Evolutionary conservation across 2,329 filamentous ascomycete genomes (phyloP).

Genomic region (Xylariaceae sp.): DNA sequence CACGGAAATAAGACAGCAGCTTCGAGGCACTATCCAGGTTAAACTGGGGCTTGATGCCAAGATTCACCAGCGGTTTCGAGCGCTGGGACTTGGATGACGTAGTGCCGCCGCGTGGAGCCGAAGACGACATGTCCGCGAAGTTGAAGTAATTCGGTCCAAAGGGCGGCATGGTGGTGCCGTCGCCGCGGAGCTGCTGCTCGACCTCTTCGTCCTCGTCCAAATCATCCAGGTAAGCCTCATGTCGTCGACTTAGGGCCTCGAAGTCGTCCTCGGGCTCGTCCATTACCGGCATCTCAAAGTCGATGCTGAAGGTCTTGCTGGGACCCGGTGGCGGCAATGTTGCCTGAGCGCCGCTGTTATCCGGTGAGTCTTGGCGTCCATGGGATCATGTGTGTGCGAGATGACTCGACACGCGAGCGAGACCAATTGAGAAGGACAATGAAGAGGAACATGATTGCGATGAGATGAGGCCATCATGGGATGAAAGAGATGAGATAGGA

Average conservation of each 20-base stretch:
- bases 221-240: slow-evolving; percentile 39
- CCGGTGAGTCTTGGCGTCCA: background rate
- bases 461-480: background rate
- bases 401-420: too few species aligned
- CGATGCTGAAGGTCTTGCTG: slow-evolving; percentile 48
- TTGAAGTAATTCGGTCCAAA: slow-evolving; percentile 18
- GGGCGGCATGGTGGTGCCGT: background rate
- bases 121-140: slow-evolving; percentile 27
- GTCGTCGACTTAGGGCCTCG: slow-evolving; percentile 40
- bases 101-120: slow-evolving; percentile 12
- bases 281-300: slow-evolving; percentile 43
- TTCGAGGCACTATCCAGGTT: slow-evolving; percentile 49
- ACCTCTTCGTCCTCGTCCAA: slow-evolving; percentile 28
- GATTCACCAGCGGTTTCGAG: slow-evolving; percentile 25
- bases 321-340: slow-evolving; percentile 35
- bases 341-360: slow-evolving; percentile 17
- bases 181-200: slow-evolving; percentile 3
- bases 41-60: slow-evolving; percentile 48
- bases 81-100: slow-evolving; percentile 26
- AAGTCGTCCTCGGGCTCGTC: slow-evolving; percentile 38
- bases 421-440: too few species aligned
- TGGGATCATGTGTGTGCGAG: background rate
- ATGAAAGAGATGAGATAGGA: background rate
- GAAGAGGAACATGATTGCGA: background rate
- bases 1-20: slow-evolving; percentile 40